These are phyloP conservation scores for Scheffersomyces stipitis DNA, from an alignment of 805 yeast species.

Conservation along the genomic window DNA sequence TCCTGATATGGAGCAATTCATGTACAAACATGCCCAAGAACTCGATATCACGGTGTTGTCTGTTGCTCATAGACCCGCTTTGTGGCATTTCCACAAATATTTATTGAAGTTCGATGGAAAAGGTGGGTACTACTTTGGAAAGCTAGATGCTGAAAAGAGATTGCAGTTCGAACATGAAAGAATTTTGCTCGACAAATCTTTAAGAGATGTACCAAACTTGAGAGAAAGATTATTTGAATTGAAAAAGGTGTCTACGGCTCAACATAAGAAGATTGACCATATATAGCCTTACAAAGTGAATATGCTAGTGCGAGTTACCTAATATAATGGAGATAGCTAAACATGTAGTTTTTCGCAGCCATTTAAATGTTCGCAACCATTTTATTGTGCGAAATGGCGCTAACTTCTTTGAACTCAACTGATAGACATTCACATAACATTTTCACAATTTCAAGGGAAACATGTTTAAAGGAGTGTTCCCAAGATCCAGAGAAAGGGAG, in stretches of 20 bases:
- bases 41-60: constrained; percentile 81
- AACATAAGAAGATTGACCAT: constrained; percentile 22
- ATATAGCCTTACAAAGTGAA: neutral
- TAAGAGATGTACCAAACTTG: constrained; percentile 70
- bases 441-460: no score
- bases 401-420: no score
- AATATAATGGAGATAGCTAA: neutral
- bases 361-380: constrained; percentile 3
- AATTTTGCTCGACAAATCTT: constrained; percentile 61
- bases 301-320: constrained; percentile 1
- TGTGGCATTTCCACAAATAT: constrained; percentile 88
- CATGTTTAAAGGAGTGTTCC: no score
- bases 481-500: no score
- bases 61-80: constrained; percentile 88
- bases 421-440: no score
- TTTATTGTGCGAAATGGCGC: constrained; percentile 10
- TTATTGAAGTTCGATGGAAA: constrained; percentile 85
- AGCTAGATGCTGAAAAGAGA: constrained; percentile 71
- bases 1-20: constrained; percentile 83
- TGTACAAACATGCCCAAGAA: constrained; percentile 79
- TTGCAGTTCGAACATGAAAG: constrained; percentile 77
- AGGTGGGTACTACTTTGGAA: constrained; percentile 61
- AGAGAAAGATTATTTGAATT: constrained; percentile 66
- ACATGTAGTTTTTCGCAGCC: neutral
- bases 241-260: constrained; percentile 49